phyloP scores from a whole-genome alignment of 2,329 filamentous ascomycete genomes.

The Fusarium sp. region DNA sequence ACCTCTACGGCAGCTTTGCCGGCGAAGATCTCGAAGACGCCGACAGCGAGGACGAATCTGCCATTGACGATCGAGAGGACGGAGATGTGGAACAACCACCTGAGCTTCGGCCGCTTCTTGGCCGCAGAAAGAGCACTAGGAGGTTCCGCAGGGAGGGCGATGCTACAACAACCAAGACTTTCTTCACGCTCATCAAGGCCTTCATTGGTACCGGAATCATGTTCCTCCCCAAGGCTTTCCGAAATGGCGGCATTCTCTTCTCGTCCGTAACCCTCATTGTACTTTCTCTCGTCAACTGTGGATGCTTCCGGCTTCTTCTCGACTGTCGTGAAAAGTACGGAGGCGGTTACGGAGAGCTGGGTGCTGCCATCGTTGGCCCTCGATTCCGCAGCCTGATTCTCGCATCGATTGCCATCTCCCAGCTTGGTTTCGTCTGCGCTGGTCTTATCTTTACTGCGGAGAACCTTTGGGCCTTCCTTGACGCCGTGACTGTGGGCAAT shows the following conservation, averaged over 20 bases:
- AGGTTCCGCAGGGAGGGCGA: constrained; percentile 67
- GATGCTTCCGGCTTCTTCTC: constrained; percentile 81
- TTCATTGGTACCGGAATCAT: constrained; percentile 88
- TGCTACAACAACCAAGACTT: constrained; percentile 79
- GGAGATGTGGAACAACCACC: constrained; percentile 61
- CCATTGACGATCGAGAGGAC: constrained; percentile 64
- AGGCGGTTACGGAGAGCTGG: constrained; percentile 83
- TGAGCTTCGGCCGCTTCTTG: constrained; percentile 72
- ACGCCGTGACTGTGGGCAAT: constrained; percentile 69
- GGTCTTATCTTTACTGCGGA: constrained; percentile 85
- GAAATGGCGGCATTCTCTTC: constrained; percentile 83
- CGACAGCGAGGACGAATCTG: constrained; percentile 71
- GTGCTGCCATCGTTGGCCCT: constrained; percentile 75
- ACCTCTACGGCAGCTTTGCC: constrained; percentile 83
- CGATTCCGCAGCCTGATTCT: constrained; percentile 77
- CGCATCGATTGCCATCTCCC: constrained; percentile 79
- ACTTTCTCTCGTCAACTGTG: constrained; percentile 76
- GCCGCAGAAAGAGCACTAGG: constrained; percentile 67
- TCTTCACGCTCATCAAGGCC: constrained; percentile 84
- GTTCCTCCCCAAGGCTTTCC: constrained; percentile 85
- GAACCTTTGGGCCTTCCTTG: constrained; percentile 78
- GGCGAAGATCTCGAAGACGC: constrained; percentile 76
- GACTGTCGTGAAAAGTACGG: constrained; percentile 75
- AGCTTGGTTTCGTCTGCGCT: constrained; percentile 84
- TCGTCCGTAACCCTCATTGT: constrained; percentile 78